phyloP scores from a whole-genome alignment of 768 basidiomycete species.

The Leccinellum luteum region DNA sequence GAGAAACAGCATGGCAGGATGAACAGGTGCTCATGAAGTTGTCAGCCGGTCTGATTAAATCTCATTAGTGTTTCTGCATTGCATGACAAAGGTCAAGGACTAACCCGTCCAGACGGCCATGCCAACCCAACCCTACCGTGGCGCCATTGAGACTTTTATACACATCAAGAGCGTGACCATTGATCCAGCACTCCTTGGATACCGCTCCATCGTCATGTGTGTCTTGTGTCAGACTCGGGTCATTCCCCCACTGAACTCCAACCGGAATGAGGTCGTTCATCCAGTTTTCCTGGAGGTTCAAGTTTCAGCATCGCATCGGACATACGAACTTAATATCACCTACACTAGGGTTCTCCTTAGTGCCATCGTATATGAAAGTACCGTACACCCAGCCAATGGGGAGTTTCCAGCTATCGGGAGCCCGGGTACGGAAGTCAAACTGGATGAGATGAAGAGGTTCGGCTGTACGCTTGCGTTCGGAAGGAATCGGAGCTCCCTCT shows the following conservation, averaged over 20 bases:
- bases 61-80: no score
- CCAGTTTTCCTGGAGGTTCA: not conserved
- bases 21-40: not conserved
- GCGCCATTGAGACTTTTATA: no score
- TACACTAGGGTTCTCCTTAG: not conserved
- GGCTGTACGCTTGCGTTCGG: not conserved
- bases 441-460: not conserved
- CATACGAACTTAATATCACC: not conserved
- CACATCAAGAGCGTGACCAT: no score
- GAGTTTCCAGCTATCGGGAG: no score
- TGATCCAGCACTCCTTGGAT: not conserved
- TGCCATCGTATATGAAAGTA: not conserved
- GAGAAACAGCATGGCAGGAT: not conserved
- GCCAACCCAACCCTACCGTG: no score
- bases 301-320: not conserved
- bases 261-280: not conserved
- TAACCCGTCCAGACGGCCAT: no score
- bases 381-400: no score
- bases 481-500: not conserved
- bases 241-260: constrained; percentile 6
- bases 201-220: not conserved
- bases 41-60: not conserved
- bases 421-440: not conserved
- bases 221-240: not conserved
- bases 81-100: no score